These are phyloP conservation scores for Salvia rosmarinus DNA, from an alignment of 257 asterid genomes.

Conservation along the genomic window DNA sequence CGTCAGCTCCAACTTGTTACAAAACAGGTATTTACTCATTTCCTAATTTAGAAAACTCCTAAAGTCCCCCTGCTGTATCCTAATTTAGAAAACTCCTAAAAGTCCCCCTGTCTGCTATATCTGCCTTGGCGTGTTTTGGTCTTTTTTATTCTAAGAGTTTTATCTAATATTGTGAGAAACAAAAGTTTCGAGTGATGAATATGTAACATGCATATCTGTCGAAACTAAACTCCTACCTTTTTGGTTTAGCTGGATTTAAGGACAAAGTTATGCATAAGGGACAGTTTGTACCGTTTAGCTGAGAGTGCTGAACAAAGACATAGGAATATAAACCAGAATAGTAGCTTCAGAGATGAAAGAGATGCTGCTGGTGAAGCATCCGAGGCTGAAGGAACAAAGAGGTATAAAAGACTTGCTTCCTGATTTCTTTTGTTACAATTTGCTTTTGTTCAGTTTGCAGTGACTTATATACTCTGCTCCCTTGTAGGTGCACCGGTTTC, in stretches of 20 bases:
- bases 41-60: not conserved
- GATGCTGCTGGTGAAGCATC: constrained; percentile 35
- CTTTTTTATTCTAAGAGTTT: not conserved
- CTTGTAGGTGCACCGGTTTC: constrained; percentile 51
- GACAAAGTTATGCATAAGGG: constrained; percentile 89
- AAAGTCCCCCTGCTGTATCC: too few relatives aligned
- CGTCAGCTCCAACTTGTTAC: constrained; percentile 68
- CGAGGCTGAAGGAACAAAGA: constrained; percentile 35
- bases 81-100: not conserved
- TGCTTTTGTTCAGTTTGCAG: not conserved
- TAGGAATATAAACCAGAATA: constrained; percentile 39
- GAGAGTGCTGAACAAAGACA: constrained; percentile 82
- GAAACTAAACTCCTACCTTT: constrained; percentile 22
- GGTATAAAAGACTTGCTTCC: constrained; percentile 33
- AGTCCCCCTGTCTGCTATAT: too few relatives aligned
- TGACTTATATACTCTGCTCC: constrained; percentile 18
- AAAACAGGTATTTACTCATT: constrained; percentile 57
- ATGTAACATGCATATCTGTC: not conserved
- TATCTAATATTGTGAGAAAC: not conserved
- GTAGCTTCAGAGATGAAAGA: constrained; percentile 39
- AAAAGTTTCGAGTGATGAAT: not conserved
- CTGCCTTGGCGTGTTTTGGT: not conserved
- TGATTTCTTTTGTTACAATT: not conserved
- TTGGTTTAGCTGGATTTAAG: constrained; percentile 72
- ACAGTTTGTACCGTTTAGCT: constrained; percentile 89